These are phyloP conservation scores for Daldinia eschscholtzii DNA, from an alignment of 2,329 filamentous ascomycete genomes.

Conservation along the genomic window DNA sequence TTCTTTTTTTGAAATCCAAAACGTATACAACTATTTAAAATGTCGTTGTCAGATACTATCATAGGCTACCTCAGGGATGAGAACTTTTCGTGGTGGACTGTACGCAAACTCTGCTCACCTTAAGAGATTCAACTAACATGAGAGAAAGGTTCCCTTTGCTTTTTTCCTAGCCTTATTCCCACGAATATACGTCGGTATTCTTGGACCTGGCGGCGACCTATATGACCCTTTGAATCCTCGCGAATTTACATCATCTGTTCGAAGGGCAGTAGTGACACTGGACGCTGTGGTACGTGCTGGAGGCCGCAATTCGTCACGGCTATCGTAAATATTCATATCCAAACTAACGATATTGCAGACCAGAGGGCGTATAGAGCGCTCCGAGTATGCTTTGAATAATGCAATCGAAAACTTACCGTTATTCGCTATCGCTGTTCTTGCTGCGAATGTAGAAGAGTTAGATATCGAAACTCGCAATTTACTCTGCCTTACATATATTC, in stretches of 20 bases:
- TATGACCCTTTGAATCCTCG: not conserved
- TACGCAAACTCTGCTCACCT: not conserved
- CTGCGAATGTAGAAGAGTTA: slow-evolving; percentile 27
- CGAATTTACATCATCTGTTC: not conserved
- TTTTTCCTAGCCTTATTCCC: slow-evolving; percentile 9
- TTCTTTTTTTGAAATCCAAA: not conserved
- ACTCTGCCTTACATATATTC: slow-evolving; percentile 22
- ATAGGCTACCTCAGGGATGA: not conserved
- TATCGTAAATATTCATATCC: not conserved
- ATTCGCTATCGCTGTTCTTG: slow-evolving; percentile 33
- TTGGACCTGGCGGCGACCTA: not conserved
- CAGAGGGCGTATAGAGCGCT: slow-evolving; percentile 18
- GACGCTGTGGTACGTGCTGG: not conserved
- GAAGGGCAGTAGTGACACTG: not conserved
- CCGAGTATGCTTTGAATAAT: slow-evolving; percentile 27
- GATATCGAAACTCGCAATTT: slow-evolving; percentile 19
- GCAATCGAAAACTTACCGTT: slow-evolving; percentile 31
- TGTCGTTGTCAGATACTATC: not conserved
- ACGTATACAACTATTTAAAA: not conserved
- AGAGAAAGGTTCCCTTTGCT: slow-evolving; percentile 1
- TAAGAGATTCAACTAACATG: not conserved
- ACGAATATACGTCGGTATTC: not conserved
- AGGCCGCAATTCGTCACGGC: not conserved
- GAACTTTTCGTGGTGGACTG: slow-evolving; percentile 8
- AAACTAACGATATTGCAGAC: slow-evolving; percentile 1